These are phyloP conservation scores for Periconia digitata DNA, from an alignment of 2,329 filamentous ascomycete genomes.

Conservation along the genomic window DNA sequence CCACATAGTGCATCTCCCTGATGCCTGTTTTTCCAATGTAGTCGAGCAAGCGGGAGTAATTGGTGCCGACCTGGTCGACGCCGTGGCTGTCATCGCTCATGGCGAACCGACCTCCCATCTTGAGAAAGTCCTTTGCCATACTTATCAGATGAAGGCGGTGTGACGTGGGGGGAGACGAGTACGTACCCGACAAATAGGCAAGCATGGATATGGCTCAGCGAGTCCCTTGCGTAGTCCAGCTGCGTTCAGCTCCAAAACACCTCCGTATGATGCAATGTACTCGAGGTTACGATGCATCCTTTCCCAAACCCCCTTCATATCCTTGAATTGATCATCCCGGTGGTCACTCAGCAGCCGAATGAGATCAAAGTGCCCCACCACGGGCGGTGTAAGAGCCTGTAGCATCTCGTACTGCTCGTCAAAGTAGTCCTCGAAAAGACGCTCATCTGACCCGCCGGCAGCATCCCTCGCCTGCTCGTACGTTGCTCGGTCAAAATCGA, in stretches of 20 bases:
- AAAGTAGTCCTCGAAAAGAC: slow-evolving; percentile 81
- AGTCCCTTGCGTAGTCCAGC: slow-evolving; percentile 86
- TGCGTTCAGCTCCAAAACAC: slow-evolving; percentile 87
- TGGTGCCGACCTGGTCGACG: slow-evolving; percentile 81
- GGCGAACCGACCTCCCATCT: slow-evolving; percentile 77
- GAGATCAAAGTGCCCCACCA: slow-evolving; percentile 94
- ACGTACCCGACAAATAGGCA: slow-evolving; percentile 72
- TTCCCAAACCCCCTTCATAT: slow-evolving; percentile 69
- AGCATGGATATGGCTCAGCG: slow-evolving; percentile 83
- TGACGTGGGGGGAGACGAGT: slow-evolving; percentile 3
- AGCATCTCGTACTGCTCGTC: slow-evolving; percentile 87
- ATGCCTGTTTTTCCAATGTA: slow-evolving; percentile 72
- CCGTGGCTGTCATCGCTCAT: slow-evolving; percentile 96
- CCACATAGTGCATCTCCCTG: slow-evolving; percentile 53
- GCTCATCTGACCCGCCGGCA: slow-evolving; percentile 60
- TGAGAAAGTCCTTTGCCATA: slow-evolving; percentile 64
- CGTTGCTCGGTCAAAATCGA: slow-evolving; percentile 75
- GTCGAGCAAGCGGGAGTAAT: slow-evolving; percentile 70
- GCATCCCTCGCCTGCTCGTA: slow-evolving; percentile 64
- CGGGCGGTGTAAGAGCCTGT: slow-evolving; percentile 65
- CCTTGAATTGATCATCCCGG: slow-evolving; percentile 62
- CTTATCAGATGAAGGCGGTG: slow-evolving; percentile 28
- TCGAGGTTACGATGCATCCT: slow-evolving; percentile 73
- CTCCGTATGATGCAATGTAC: slow-evolving; percentile 71
- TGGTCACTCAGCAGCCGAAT: slow-evolving; percentile 77